Percentiles rank a stretch among this genome's conserved stretches.
Evolutionary conservation across 108 stramenopile genomes (phyloP).

Genomic region (Nannochloropsis salina): DNA sequence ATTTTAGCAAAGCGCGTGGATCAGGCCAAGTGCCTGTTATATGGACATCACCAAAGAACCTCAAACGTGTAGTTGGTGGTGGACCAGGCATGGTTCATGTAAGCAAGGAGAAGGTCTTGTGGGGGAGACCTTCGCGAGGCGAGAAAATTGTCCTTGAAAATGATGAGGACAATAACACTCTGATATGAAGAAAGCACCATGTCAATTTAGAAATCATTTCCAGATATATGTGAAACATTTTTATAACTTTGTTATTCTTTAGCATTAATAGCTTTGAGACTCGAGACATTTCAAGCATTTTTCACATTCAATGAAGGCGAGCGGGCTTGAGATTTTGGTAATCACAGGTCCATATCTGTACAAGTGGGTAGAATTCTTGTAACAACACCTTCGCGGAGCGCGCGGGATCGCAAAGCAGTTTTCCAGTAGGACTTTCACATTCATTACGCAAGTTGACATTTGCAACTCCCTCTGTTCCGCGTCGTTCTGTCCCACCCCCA

Average conservation of each 20-base stretch:
- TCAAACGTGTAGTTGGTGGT: constrained; percentile 27
- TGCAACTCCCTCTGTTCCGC: background rate
- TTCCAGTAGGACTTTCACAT: background rate
- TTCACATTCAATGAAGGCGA: background rate
- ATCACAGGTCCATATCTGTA: background rate
- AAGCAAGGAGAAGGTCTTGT: constrained; percentile 29
- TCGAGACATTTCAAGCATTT: background rate
- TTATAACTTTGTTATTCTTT: background rate
- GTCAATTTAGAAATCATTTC: too few species aligned
- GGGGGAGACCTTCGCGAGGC: constrained; percentile 29
- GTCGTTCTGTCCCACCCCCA: background rate
- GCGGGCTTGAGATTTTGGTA: background rate
- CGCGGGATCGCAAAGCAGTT: background rate
- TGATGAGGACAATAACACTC: background rate
- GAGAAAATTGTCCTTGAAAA: background rate
- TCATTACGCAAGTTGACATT: constrained; percentile 9
- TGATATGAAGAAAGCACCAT: background rate
- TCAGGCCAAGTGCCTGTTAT: constrained; percentile 30
- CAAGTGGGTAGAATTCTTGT: background rate
- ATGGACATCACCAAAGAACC: constrained; percentile 27
- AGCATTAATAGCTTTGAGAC: background rate
- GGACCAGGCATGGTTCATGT: constrained; percentile 45
- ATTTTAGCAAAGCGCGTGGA: constrained; percentile 36
- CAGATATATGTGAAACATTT: background rate
- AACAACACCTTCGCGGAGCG: background rate